Evolutionary conservation across 1,284 basidiomycete genomes (phyloP).

Genomic region (Ceratobasidium papillatum): DNA sequence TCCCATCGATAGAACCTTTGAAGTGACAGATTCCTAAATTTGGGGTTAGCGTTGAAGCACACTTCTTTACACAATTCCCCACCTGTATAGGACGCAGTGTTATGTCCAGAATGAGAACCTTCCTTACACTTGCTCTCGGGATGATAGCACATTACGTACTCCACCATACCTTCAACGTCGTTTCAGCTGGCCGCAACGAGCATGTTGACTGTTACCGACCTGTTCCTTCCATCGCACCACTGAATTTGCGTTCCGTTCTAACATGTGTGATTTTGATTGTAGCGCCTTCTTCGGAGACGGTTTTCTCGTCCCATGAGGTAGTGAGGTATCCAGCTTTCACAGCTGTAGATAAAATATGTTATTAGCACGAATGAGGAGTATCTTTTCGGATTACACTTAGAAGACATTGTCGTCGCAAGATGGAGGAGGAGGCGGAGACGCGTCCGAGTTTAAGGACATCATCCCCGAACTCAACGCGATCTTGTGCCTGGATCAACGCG

Average conservation of each 20-base stretch:
- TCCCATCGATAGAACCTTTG: slow-evolving; percentile 40
- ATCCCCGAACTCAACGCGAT: background rate
- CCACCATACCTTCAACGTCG: slow-evolving; percentile 22
- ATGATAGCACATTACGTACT: slow-evolving; percentile 43
- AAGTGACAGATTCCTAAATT: slow-evolving; percentile 31
- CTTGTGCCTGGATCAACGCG: slow-evolving; percentile 4
- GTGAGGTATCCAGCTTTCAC: slow-evolving; percentile 35
- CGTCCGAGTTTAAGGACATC: background rate
- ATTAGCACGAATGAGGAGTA: background rate
- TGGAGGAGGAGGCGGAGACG: background rate
- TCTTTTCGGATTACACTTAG: slow-evolving; percentile 4
- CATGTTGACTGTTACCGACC: background rate
- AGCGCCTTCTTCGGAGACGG: slow-evolving; percentile 13
- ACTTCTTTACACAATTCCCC: background rate
- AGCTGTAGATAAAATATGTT: background rate
- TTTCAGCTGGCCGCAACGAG: background rate
- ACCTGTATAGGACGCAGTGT: slow-evolving; percentile 38
- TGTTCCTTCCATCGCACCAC: slow-evolving; percentile 39
- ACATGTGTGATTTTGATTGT: slow-evolving; percentile 37
- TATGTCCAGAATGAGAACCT: slow-evolving; percentile 29
- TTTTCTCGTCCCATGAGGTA: slow-evolving; percentile 34
- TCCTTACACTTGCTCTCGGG: slow-evolving; percentile 13
- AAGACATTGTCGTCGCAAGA: slow-evolving; percentile 6
- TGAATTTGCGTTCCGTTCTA: slow-evolving; percentile 42
- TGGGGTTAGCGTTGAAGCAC: background rate